phyloP scores from a whole-genome alignment of 1,284 basidiomycete genomes.

The Cutaneotrichosporon arboriforme region DNA sequence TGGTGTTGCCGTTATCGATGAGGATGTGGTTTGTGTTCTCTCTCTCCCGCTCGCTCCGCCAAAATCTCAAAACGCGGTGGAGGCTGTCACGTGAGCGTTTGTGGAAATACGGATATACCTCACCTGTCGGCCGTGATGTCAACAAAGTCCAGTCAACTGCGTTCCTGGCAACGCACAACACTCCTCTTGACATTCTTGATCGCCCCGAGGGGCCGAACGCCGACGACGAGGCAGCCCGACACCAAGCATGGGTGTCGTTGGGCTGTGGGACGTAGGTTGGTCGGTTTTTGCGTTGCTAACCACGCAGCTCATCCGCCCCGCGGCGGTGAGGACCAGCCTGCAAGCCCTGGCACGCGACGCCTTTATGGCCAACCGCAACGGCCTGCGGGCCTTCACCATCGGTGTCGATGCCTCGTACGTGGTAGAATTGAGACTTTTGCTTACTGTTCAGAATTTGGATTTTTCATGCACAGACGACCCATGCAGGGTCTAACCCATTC shows the following conservation, averaged over 20 bases:
- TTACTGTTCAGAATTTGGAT: constrained; percentile 48
- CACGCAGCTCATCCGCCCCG: constrained; percentile 41
- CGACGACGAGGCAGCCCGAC: not conserved
- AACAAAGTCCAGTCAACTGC: not conserved
- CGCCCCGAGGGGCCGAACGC: not conserved
- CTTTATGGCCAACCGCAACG: constrained; percentile 36
- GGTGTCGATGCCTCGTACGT: constrained; percentile 49
- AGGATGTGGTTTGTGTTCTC: no score
- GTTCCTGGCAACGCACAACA: not conserved
- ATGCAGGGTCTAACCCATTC: constrained; percentile 51
- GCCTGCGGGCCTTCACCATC: constrained; percentile 42
- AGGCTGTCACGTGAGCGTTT: not conserved
- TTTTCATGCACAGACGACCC: constrained; percentile 47
- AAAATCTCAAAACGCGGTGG: not conserved
- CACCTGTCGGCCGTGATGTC: not conserved
- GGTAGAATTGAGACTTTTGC: not conserved
- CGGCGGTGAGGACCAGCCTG: constrained; percentile 33
- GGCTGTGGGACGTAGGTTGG: constrained; percentile 48
- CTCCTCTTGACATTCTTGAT: not conserved
- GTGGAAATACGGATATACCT: not conserved
- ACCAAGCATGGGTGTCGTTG: constrained; percentile 45
- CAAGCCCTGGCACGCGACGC: constrained; percentile 36
- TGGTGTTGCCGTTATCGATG: not conserved
- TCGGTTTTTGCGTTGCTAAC: not conserved
- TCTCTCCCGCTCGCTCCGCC: not conserved